A percentile compares a stretch with the other conserved stretches of the same genome.
These are phyloP conservation scores for Tuctoria greenei DNA, from an alignment of 176 grass and related monocot species.

Conservation along the genomic window DNA sequence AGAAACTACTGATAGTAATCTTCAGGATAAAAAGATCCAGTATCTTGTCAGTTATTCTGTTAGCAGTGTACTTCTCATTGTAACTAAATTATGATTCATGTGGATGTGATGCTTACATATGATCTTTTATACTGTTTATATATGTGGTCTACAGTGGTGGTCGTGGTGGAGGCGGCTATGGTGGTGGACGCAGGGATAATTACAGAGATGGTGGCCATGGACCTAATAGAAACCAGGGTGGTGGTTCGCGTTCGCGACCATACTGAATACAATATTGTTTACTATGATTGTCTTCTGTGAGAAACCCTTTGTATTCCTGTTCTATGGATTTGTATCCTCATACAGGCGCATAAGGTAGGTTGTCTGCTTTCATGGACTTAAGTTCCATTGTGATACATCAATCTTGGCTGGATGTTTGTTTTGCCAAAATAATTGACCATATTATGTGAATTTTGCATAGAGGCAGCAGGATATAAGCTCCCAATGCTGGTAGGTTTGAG, in stretches of 20 bases:
- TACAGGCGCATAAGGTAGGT: constrained; percentile 80
- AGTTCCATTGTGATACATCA: constrained; percentile 49
- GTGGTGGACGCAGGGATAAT: constrained; percentile 84
- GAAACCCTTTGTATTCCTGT: constrained; percentile 81
- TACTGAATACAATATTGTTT: constrained; percentile 79
- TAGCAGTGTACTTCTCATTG: not conserved
- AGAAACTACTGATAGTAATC: not conserved
- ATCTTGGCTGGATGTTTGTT: constrained; percentile 50
- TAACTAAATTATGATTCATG: not conserved
- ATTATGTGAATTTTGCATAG: constrained; percentile 82
- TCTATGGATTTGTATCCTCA: constrained; percentile 71
- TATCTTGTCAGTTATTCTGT: not conserved
- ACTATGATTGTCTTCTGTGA: constrained; percentile 79
- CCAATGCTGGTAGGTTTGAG: constrained; percentile 82
- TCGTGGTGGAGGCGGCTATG: constrained; percentile 66
- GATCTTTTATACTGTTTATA: not conserved
- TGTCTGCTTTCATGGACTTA: constrained; percentile 38
- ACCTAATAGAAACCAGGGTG: constrained; percentile 80
- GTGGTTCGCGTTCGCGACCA: constrained; percentile 79
- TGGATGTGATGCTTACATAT: constrained; percentile 5
- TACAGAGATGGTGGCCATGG: constrained; percentile 79
- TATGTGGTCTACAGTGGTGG: constrained; percentile 45
- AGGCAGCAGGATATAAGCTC: constrained; percentile 76
- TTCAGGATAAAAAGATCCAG: not conserved
- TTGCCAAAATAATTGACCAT: constrained; percentile 62